Conservation (phyloP, 306 rosid genomes). For the Corylus americana region DNA sequence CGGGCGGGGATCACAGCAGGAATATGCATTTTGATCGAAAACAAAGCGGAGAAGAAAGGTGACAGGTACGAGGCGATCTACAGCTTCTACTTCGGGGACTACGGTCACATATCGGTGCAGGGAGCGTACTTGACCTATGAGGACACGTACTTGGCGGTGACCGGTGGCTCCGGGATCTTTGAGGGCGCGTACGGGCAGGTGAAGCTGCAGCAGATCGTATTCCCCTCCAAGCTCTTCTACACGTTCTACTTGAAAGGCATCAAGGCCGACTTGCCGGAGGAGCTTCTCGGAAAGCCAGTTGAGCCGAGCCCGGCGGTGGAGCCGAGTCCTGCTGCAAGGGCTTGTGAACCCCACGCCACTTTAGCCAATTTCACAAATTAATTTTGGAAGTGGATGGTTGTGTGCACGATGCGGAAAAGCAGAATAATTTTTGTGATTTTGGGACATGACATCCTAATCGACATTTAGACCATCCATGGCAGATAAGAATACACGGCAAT, state of each 20-base stretch:
- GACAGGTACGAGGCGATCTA: slow-evolving; percentile 61
- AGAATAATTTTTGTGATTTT: neutral
- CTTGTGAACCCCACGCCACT: slow-evolving; percentile 47
- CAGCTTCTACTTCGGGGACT: slow-evolving; percentile 70
- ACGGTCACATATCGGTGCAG: slow-evolving; percentile 68
- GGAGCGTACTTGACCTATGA: slow-evolving; percentile 58
- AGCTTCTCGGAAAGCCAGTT: slow-evolving; percentile 39
- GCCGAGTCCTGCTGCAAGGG: slow-evolving; percentile 52
- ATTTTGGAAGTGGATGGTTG: neutral
- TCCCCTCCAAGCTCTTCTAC: slow-evolving; percentile 65
- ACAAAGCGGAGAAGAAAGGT: slow-evolving; percentile 56
- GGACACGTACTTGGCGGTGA: slow-evolving; percentile 54
- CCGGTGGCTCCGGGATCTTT: slow-evolving; percentile 68
- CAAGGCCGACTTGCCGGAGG: slow-evolving; percentile 55
- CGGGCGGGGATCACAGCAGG: slow-evolving; percentile 65
- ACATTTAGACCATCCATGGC: too few relatives aligned
- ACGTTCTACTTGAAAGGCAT: slow-evolving; percentile 59
- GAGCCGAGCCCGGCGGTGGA: slow-evolving; percentile 48
- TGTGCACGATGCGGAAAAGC: neutral
- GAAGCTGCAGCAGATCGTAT: slow-evolving; percentile 51
- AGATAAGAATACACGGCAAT: too few relatives aligned
- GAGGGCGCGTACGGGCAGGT: slow-evolving; percentile 63
- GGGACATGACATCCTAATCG: neutral
- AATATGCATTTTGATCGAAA: slow-evolving; percentile 53
- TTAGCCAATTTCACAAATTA: slow-evolving; percentile 47